phyloP scores from a whole-genome alignment of 2,329 filamentous ascomycete species.

The Diplodia intermedia region DNA sequence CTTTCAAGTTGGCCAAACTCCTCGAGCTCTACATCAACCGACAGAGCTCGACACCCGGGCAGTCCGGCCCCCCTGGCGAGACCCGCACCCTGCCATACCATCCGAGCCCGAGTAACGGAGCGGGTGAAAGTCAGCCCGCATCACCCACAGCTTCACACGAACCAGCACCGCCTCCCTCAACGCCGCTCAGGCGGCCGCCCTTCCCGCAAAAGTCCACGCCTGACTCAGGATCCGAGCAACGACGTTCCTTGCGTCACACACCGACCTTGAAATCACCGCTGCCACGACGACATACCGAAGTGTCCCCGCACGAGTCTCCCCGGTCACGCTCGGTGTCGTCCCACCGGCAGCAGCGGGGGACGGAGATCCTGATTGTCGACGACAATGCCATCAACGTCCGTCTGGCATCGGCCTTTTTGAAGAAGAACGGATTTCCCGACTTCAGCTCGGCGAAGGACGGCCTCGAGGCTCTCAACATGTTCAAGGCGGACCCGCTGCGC shows the following conservation, averaged over 20 bases:
- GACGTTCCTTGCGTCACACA: too few relatives aligned
- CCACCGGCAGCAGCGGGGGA: neutral
- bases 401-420: slow-evolving; percentile 45
- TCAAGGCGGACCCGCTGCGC: slow-evolving; percentile 37
- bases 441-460: slow-evolving; percentile 46
- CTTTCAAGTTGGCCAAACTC: slow-evolving; percentile 47
- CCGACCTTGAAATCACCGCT: neutral
- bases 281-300: neutral
- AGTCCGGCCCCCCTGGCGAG: too few relatives aligned
- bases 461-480: slow-evolving; percentile 43
- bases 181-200: too few relatives aligned
- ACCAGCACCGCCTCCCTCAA: too few relatives aligned
- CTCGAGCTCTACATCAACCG: slow-evolving; percentile 32
- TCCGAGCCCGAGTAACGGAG: neutral
- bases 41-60: neutral
- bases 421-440: slow-evolving; percentile 42
- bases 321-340: neutral
- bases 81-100: neutral
- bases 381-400: slow-evolving; percentile 51
- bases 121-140: too few relatives aligned
- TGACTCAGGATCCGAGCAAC: too few relatives aligned
- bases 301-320: neutral
- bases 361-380: slow-evolving; percentile 47
- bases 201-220: too few relatives aligned
- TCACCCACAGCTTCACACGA: too few relatives aligned